Percentiles rank a stretch among this genome's conserved stretches.
These are phyloP conservation scores for Lentinula lateritia DNA, from an alignment of 768 basidiomycete species.

Conservation along the genomic window DNA sequence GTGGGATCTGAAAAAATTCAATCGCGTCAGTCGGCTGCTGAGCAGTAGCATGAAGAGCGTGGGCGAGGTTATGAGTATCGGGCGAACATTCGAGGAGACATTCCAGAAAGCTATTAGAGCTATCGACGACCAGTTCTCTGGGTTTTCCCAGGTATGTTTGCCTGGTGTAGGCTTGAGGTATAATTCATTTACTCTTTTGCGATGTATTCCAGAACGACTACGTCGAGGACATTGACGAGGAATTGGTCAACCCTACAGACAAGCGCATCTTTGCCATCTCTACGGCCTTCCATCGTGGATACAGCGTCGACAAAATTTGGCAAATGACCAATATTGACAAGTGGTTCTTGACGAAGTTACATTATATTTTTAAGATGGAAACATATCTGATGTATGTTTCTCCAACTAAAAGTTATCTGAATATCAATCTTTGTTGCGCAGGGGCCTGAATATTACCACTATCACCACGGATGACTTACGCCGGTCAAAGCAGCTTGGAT, in stretches of 20 bases:
- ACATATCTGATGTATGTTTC: conserved; percentile 60
- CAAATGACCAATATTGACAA: conserved; percentile 98
- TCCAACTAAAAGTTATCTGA: background rate
- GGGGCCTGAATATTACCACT: conserved; percentile 58
- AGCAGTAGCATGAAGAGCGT: conserved; percentile 99
- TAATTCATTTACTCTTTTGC: background rate
- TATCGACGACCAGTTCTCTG: conserved; percentile 92
- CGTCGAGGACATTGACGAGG: conserved; percentile 88
- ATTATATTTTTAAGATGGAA: conserved; percentile 82
- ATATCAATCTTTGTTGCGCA: conserved; percentile 19
- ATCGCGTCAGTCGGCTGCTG: conserved; percentile 80
- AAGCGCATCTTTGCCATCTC: conserved; percentile 97
- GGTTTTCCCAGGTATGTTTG: conserved; percentile 76
- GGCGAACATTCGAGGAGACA: conserved; percentile 96
- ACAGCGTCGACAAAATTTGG: conserved; percentile 94
- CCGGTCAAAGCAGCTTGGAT: conserved; percentile 90
- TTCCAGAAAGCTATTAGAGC: conserved; percentile 97
- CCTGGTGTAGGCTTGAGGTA: background rate
- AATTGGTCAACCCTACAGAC: conserved; percentile 91
- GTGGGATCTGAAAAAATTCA: conserved; percentile 99
- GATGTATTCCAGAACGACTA: conserved; percentile 61
- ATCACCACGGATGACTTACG: conserved; percentile 61
- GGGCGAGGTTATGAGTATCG: conserved; percentile 99
- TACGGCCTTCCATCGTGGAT: conserved; percentile 87
- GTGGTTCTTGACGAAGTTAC: conserved; percentile 93